phyloP scores from a whole-genome alignment of 1,284 basidiomycete species.

The Anthracocystis walkeri region DNA sequence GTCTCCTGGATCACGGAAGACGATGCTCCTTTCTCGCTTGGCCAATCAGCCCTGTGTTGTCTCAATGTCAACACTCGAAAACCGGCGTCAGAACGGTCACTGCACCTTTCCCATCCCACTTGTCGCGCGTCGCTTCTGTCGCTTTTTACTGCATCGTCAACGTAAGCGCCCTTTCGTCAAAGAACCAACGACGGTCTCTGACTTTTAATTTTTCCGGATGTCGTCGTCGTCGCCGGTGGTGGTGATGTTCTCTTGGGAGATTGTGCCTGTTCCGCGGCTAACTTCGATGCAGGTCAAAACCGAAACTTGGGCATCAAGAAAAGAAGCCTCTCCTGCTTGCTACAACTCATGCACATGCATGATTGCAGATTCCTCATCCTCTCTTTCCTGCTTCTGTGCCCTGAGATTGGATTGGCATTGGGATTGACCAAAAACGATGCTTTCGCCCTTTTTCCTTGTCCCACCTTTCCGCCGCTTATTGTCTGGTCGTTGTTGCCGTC shows the following conservation, averaged over 20 bases:
- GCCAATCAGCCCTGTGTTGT: no score
- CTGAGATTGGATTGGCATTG: background rate
- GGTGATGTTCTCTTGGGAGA: no score
- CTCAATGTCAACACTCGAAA: no score
- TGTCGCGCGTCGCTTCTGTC: background rate
- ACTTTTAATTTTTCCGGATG: no score
- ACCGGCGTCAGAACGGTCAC: no score
- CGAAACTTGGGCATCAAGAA: no score
- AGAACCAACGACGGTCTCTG: no score
- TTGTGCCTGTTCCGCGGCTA: no score
- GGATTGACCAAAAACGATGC: no score
- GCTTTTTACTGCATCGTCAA: no score
- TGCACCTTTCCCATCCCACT: background rate
- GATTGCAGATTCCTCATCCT: background rate
- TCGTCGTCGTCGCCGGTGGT: no score
- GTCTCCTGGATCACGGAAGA: constrained; percentile 8
- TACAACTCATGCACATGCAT: background rate
- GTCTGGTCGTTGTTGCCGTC: background rate
- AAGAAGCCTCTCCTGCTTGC: background rate
- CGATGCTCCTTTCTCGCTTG: constrained; percentile 10
- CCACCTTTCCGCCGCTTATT: background rate
- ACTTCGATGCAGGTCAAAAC: constrained; percentile 2
- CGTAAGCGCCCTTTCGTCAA: no score
- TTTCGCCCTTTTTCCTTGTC: background rate
- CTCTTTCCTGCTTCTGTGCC: background rate